Base-by-base conservation (phyloP, 345 rosid species). In the Nasturtium officinale region DNA sequence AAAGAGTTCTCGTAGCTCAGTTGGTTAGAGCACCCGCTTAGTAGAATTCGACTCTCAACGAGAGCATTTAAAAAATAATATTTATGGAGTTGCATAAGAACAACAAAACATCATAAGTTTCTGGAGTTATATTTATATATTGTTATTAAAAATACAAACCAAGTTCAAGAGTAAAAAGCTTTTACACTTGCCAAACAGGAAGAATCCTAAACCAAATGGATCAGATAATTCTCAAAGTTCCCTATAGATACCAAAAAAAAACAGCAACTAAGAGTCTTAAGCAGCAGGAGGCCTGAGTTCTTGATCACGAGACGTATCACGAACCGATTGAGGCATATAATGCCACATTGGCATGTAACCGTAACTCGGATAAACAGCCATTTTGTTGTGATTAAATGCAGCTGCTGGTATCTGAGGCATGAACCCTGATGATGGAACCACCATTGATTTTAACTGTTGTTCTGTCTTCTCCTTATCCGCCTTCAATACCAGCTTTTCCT, bases 21-120 rank as follows among this genome's bases (percentile, higher is more conserved):
- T 84, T 87, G 96, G 94, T 92, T 90, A 90, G 97, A 87, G 91
- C 97, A 86, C 90, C 90, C 87, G 94, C 87, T 90, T 95, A 90
- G 94, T 91, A 90, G 97, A 91, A 94, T 90, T 91, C 92, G 21
- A 88, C 89, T 91, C 88, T 85, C 98, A 88, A 63, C 55, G 54
- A 46, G 4, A 63, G 42, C 29, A 62, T 1, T 4, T n/a, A n/a
- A n/a, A n/a, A n/a, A n/a, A n/a, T n/a, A n/a, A n/a, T n/a, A n/a
- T n/a, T n/a, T n/a, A n/a, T n/a, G n/a, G n/a, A n/a, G n/a, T 15
- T 33, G 37, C 37, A 32, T 33, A 8, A 33, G 8, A 43, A 7
- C 21, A 29, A 57, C 16, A 5, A 33, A 2, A 70, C 15, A 37
- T 15, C 21, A 50, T 67, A 61, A 61, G 52, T 29, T 50, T 38